phyloP scores from a whole-genome alignment of 495 filamentous ascomycete species.

The Eremomyces bilateralis region DNA sequence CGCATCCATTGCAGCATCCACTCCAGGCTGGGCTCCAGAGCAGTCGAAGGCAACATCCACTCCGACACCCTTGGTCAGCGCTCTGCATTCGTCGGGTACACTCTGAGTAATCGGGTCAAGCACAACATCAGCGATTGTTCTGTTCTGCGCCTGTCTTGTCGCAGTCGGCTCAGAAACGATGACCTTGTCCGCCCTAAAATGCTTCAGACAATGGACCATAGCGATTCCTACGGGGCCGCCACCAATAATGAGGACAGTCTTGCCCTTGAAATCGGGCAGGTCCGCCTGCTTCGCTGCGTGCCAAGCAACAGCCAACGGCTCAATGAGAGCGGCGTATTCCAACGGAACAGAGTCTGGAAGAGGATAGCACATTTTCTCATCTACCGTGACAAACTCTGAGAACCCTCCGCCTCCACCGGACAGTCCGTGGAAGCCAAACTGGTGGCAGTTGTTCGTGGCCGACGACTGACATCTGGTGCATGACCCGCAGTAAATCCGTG shows the following conservation, averaged over 20 bases:
- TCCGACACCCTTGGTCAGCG: not conserved
- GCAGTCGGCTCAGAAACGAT: not conserved
- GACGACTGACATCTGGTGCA: not conserved
- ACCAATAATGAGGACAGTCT: not conserved
- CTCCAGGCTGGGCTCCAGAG: not conserved
- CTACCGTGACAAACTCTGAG: not conserved
- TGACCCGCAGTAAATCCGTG: not conserved
- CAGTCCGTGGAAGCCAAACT: not conserved
- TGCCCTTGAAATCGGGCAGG: not conserved
- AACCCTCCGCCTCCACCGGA: not conserved
- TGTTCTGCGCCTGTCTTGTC: not conserved
- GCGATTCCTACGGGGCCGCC: not conserved
- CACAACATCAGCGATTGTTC: not conserved
- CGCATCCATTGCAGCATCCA: not conserved
- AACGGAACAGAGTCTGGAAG: not conserved
- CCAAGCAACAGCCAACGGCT: not conserved
- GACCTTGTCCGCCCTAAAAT: not conserved
- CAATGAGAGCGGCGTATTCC: not conserved
- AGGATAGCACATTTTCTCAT: not conserved
- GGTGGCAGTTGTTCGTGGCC: not conserved
- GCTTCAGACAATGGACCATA: not conserved
- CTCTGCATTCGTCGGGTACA: not conserved
- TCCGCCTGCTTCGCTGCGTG: not conserved
- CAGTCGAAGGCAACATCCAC: not conserved
- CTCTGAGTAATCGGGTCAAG: not conserved